These are phyloP conservation scores for Cryphonectria nitschkei DNA, from an alignment of 2,329 filamentous ascomycete species.

Conservation along the genomic window DNA sequence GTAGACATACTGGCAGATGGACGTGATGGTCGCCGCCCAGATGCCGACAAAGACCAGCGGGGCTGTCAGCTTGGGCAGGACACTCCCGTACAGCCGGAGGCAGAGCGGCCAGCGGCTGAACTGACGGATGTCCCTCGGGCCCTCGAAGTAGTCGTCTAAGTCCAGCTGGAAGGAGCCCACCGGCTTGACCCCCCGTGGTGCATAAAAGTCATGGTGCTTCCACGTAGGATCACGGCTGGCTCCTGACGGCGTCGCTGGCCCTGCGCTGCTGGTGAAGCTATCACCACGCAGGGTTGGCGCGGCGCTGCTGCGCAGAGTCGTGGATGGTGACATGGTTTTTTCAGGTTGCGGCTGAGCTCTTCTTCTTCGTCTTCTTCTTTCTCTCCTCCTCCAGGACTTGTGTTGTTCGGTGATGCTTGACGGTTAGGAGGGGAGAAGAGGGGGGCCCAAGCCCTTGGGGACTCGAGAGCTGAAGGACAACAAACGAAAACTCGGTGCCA, in stretches of 20 bases:
- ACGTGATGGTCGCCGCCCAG: conserved; percentile 70
- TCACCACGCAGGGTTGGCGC: conserved; percentile 2
- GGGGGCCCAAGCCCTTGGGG: too few species aligned
- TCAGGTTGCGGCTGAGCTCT: neutral
- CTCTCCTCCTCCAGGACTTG: neutral
- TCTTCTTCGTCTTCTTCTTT: neutral
- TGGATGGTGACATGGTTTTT: conserved; percentile 4
- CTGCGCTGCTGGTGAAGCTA: conserved; percentile 10
- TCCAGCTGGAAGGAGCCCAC: conserved; percentile 37
- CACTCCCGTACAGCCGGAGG: conserved; percentile 75
- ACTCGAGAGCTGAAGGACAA: neutral
- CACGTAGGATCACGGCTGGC: conserved; percentile 1
- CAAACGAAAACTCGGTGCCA: neutral
- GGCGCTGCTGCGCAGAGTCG: conserved; percentile 1
- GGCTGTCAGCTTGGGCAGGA: conserved; percentile 74
- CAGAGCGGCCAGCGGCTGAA: conserved; percentile 80
- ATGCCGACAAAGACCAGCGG: conserved; percentile 64
- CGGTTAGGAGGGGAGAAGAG: too few species aligned
- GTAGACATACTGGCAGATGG: conserved; percentile 52
- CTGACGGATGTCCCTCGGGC: conserved; percentile 70
- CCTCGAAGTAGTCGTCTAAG: conserved; percentile 65
- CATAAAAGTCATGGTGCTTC: conserved; percentile 18
- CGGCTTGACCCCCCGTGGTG: conserved; percentile 8
- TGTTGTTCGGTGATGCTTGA: neutral
- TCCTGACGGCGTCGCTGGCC: neutral